Base-by-base conservation (phyloP, 148 eudicot genomes). In the Salicornia ramosissima region DNA sequence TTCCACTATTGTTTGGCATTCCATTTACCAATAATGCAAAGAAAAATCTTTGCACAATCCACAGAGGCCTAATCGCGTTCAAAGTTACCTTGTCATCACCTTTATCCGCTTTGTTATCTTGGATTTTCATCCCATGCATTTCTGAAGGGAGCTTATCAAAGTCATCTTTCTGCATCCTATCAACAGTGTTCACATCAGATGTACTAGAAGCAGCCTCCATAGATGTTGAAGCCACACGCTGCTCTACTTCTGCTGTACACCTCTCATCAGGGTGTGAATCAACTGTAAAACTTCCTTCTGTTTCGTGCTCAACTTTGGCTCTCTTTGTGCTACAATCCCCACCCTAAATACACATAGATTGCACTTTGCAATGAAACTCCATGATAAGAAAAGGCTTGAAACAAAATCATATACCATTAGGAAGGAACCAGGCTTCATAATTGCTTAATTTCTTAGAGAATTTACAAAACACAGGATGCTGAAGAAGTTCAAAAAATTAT, bases 91-190 rank as follows among this genome's bases (percentile, higher is more conserved):
- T 87, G 46, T 82, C 80, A 54, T 80, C 83, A 49, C 53, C 71
- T 71, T 72, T 71, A 64, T 82, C 87, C 42, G 76, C 74, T 76
- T 78, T 80, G 71, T 82, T 82, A 60, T 85, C 86, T 71, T 73
- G 74, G 67, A 91, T 87, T 79, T 80, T 88, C 95, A 86, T 85
- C 65, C 72, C 85, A 85, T 78, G 78, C 83, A 88, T 81, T 84
- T 85, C 83, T 69, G 78, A 74, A 15, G 88, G 88, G 78, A 87
- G 95, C 82, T 84, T 78, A 65, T 90, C 85, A 64, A 29, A 67
- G 46, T 76, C 84, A 64, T 72, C 80, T 70, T 78, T 84, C 65
- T 71, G 78, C 58, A 60, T 58, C 36, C 34, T 76, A 78, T 61
- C 68, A 56, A 54, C 64, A 64, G 77, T 51, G 68, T 57, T 73